Evolutionary conservation across 805 yeast genomes (phyloP), one percentile per base, ranked within the genome.

Genomic region (Hanseniaspora singularis): DNA sequence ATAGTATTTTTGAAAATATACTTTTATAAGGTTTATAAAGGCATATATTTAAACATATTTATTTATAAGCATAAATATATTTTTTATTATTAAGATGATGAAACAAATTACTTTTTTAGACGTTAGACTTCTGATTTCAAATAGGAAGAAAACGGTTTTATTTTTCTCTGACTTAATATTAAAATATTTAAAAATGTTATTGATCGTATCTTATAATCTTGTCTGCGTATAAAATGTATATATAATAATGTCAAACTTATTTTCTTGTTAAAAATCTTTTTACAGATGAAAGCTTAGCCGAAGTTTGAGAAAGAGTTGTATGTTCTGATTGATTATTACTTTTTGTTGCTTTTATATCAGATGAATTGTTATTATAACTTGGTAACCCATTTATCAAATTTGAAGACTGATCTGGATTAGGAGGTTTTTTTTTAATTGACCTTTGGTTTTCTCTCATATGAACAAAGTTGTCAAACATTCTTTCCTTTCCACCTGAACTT

Each of bases 111-210:
- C 48, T 53, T 36, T 54, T 57, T 58, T 51, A 60, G 65, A 62
- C 65, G 65, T 62, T 62, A 62, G 65, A 62, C 64, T 61, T 61
- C 65, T 58, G 65, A 62, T 51, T 38, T 36, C 40, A 33, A 28
- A 39, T 16, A 50, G 57, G 63, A 60, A 60, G 64, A 60, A 30
- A 60, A 40, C 50, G 50, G 41, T 39, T 27, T 33, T 40, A 22
- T 14, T 27, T 26, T 40, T n/a, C 24, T 22, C 49, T 46, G 45
- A 40, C 19, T 32, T 20, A 19, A 11, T 16, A 6, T 22, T 33
- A 37, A 23, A 19, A 23, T 26, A 6, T 19, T 10, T 16, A n/a
- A n/a, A n/a, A n/a, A n/a, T n/a, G n/a, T n/a, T n/a, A n/a, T n/a
- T n/a, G n/a, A n/a, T n/a, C n/a, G n/a, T n/a, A n/a, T n/a, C n/a